Evolutionary conservation across 2,329 filamentous ascomycete species (phyloP).

Genomic region (Diplodia seriata): DNA sequence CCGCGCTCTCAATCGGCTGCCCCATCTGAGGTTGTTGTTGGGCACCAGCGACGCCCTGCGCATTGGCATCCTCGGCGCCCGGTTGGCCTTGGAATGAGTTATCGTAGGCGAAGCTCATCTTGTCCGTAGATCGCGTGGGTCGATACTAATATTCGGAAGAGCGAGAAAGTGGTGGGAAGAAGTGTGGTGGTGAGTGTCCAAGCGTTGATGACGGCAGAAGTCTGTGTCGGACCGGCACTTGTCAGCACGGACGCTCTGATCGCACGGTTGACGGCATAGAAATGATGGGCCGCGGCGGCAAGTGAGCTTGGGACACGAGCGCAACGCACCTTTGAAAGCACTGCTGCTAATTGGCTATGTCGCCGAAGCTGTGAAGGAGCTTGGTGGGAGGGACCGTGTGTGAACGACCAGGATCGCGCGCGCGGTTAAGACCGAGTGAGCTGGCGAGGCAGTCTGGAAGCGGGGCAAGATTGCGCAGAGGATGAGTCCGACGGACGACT

Average conservation of each 20-base stretch:
- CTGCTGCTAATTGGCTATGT: constrained; percentile 26
- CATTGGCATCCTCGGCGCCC: constrained; percentile 58
- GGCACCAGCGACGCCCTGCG: constrained; percentile 56
- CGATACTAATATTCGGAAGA: constrained; percentile 31
- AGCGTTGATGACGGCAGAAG: constrained; percentile 33
- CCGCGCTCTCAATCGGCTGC: constrained; percentile 63
- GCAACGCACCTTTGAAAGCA: constrained; percentile 32
- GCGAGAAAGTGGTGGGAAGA: constrained; percentile 29
- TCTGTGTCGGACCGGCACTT: constrained; percentile 25
- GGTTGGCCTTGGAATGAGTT: constrained; percentile 69
- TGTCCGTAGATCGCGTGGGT: constrained; percentile 39
- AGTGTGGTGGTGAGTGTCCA: constrained; percentile 26
- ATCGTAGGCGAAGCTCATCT: constrained; percentile 72
- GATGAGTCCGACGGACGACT: constrained; percentile 22
- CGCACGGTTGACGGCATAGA: constrained; percentile 22
- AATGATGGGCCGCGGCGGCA: constrained; percentile 14
- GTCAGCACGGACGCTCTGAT: constrained; percentile 33
- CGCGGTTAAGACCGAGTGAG: constrained; percentile 36
- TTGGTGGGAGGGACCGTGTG: constrained; percentile 18
- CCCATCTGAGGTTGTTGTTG: constrained; percentile 59
- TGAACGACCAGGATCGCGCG: constrained; percentile 35
- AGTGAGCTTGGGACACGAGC: constrained; percentile 35
- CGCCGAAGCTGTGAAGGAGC: constrained; percentile 14
- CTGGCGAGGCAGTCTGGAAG: constrained; percentile 32
- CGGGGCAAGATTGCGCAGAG: constrained; percentile 40